phyloP scores from a whole-genome alignment of 805 yeast genomes.

The Candida pseudoglaebosa region DNA sequence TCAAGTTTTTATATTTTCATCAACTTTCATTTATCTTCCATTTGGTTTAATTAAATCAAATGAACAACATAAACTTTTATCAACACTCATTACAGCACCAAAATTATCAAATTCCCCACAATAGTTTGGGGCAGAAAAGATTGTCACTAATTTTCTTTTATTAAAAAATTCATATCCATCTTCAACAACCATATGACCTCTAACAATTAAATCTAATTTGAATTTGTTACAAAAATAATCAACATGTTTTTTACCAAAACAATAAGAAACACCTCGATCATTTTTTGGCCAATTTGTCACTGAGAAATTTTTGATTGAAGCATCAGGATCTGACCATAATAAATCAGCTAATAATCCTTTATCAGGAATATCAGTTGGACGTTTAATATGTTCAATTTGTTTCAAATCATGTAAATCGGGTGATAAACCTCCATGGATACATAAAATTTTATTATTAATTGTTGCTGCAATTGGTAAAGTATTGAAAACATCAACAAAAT shows the following conservation, averaged over 20 bases:
- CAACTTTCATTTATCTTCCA: not conserved
- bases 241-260: constrained; percentile 73
- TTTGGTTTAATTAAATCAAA: constrained; percentile 65
- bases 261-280: constrained; percentile 79
- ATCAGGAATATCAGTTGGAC: constrained; percentile 86
- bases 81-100: constrained; percentile 78
- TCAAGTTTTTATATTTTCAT: too few relatives aligned
- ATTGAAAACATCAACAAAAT: constrained; percentile 52
- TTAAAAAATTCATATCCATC: constrained; percentile 84
- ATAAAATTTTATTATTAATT: constrained; percentile 53
- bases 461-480: constrained; percentile 61
- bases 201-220: constrained; percentile 69
- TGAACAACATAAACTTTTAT: constrained; percentile 62
- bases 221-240: constrained; percentile 62
- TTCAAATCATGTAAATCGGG: constrained; percentile 63
- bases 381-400: constrained; percentile 65
- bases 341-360: constrained; percentile 73
- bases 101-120: constrained; percentile 78
- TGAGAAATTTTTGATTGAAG: constrained; percentile 29
- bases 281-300: constrained; percentile 67
- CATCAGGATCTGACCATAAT: constrained; percentile 78
- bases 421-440: constrained; percentile 71
- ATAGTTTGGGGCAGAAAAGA: constrained; percentile 80
- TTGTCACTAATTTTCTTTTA: constrained; percentile 69
- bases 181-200: constrained; percentile 90